A percentile compares a stretch with the other conserved stretches of the same genome.
phyloP scores from a whole-genome alignment of 1,284 basidiomycete genomes.

The Spongiforma sp. region DNA sequence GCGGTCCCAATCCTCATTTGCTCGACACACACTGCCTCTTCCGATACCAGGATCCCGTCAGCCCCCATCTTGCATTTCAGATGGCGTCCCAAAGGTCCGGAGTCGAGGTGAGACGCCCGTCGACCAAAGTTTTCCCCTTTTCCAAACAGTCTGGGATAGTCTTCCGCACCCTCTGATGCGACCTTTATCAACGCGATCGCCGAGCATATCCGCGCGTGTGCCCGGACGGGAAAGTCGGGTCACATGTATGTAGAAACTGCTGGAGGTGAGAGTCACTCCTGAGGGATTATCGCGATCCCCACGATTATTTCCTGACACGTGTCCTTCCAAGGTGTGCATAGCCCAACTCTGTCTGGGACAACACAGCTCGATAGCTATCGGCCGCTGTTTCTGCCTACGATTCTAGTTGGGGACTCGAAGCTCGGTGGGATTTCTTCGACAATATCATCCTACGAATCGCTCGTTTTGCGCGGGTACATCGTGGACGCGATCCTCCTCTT shows the following conservation, averaged over 20 bases:
- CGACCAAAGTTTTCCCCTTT: neutral
- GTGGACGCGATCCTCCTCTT: slow-evolving; percentile 91
- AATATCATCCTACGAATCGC: slow-evolving; percentile 91
- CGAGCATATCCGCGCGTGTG: slow-evolving; percentile 61
- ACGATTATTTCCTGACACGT: slow-evolving; percentile 7
- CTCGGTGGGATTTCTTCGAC: slow-evolving; percentile 97
- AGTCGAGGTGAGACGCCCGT: slow-evolving; percentile 26
- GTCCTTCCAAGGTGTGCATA: slow-evolving; percentile 79
- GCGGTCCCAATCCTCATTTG: slow-evolving; percentile 44
- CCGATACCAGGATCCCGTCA: slow-evolving; percentile 88
- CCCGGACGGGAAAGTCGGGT: slow-evolving; percentile 41
- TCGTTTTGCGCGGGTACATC: slow-evolving; percentile 88
- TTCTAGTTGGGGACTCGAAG: slow-evolving; percentile 88
- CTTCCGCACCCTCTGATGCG: slow-evolving; percentile 58
- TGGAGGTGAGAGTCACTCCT: slow-evolving; percentile 68
- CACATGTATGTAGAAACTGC: slow-evolving; percentile 94
- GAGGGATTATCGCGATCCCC: slow-evolving; percentile 7
- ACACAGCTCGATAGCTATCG: slow-evolving; percentile 89
- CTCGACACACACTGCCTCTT: slow-evolving; percentile 81
- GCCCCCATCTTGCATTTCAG: slow-evolving; percentile 88
- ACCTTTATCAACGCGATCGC: slow-evolving; percentile 75
- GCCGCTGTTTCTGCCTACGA: slow-evolving; percentile 84
- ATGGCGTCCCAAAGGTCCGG: slow-evolving; percentile 53
- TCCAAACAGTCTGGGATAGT: slow-evolving; percentile 18
- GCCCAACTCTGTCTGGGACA: slow-evolving; percentile 85